Evolutionary conservation across 169 alveolate species (phyloP).

Genomic region (Theileria annulata): DNA sequence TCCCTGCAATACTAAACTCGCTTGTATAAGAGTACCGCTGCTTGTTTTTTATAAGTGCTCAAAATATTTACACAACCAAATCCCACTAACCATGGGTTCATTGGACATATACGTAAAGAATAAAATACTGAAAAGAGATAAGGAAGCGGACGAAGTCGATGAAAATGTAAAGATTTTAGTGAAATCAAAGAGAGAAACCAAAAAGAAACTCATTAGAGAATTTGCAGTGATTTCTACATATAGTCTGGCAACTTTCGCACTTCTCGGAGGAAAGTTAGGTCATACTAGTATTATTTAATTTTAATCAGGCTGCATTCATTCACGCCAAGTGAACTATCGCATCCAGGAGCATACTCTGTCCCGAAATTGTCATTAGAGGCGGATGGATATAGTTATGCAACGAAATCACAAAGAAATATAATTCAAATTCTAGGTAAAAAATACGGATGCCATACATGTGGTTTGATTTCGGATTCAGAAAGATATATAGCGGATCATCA

Average conservation of each 20-base stretch:
- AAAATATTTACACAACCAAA: conserved; percentile 5
- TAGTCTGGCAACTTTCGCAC: conserved; percentile 33
- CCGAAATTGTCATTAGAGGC: conserved; percentile 48
- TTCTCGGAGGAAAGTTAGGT: conserved; percentile 57
- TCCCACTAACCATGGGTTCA: neutral
- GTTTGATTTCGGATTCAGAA: conserved; percentile 33
- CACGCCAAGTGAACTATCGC: conserved; percentile 60
- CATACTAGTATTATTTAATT: neutral
- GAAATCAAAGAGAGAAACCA: neutral
- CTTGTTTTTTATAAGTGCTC: conserved; percentile 5
- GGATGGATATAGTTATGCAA: conserved; percentile 60
- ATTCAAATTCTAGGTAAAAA: conserved; percentile 58
- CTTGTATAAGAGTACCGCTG: conserved; percentile 6
- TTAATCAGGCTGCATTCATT: conserved; percentile 49
- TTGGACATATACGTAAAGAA: conserved; percentile 3
- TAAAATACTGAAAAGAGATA: neutral
- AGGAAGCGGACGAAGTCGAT: neutral
- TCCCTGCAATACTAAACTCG: conserved; percentile 8
- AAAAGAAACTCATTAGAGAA: conserved; percentile 7
- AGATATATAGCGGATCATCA: conserved; percentile 79
- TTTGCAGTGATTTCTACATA: conserved; percentile 27
- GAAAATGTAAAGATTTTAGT: neutral
- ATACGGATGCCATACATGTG: conserved; percentile 80
- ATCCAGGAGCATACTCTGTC: conserved; percentile 66
- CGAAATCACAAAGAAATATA: conserved; percentile 22